Base-by-base conservation (phyloP, 495 filamentous ascomycete genomes). In the Xanthoparmelia taractica region DNA sequence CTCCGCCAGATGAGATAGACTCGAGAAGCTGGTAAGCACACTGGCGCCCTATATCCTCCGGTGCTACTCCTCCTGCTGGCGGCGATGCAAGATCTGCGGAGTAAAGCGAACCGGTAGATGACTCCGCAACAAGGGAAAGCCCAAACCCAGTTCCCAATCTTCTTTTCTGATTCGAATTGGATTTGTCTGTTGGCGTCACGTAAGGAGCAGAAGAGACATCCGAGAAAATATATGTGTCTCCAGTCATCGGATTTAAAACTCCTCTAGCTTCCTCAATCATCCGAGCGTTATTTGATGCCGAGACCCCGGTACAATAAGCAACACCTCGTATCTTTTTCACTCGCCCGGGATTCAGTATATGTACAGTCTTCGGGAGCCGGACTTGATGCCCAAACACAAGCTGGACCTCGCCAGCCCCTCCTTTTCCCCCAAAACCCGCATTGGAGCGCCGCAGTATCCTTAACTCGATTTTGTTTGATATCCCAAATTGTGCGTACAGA, bases 221-320 rank as follows among this genome's bases (percentile, higher is more conserved):
- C 31, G 86, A 87, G 74, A 86, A 89, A 48, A 91, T 85, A 69
- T 97, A 95, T 29, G 95, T 90, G 72, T 99, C 95, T 4, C 85
- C 83, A 20, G 88, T 82, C 59, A 97, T 79, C 25, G 86, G 80
- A 74, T 97, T 97, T 47, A 99, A 79, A 47, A 97, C 81, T 20
- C 90, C 92, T 69, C 94, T 80, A 52, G 92, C 90, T 29, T 85
- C 82, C 68, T 94, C 90, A 74, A 97, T 99, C 90, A 96, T 94
- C 58, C 94, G 82, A 57, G 89, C 88, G 73, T 97, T 99, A 67
- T 96, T 96, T 54, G 88, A 90, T 0, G 86, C 93, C 12, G 87
- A 86, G 1, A 97, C 90, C 33, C 94, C 94, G 5, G 89, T 90
- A 33, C 88, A 87, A 74, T 97, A 97, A 27, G 93, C 93, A 3